Conservation (phyloP, 768 basidiomycete species). For the Lactarius trivialis region DNA sequence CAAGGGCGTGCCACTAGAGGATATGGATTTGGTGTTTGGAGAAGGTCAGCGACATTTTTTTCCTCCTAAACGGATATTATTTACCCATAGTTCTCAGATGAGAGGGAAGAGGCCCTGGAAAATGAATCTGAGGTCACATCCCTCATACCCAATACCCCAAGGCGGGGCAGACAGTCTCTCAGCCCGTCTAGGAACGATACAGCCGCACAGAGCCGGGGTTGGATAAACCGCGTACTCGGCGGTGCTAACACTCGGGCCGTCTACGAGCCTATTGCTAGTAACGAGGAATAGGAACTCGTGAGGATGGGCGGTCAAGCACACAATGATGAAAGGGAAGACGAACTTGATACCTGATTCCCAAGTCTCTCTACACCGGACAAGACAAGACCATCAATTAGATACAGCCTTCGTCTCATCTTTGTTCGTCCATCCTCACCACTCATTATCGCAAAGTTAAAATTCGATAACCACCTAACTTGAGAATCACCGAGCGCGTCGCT, state of each 20-base stretch:
- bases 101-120: constrained; percentile 55
- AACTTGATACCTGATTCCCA: constrained; percentile 6
- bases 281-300: constrained; percentile 52
- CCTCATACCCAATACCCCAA: constrained; percentile 37
- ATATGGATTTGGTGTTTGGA: constrained; percentile 87
- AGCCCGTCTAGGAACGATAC: constrained; percentile 26
- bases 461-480: not conserved
- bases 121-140: constrained; percentile 61
- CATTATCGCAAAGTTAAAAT: not conserved
- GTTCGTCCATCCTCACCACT: constrained; percentile 17
- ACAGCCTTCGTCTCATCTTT: constrained; percentile 13
- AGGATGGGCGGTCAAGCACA: constrained; percentile 39
- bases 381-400: not conserved
- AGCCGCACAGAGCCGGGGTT: constrained; percentile 32
- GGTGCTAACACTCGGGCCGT: constrained; percentile 33
- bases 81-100: constrained; percentile 27
- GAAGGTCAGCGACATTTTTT: constrained; percentile 48
- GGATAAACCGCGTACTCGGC: constrained; percentile 47
- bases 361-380: not conserved
- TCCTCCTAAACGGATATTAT: not conserved
- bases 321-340: constrained; percentile 29
- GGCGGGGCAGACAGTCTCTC: constrained; percentile 35
- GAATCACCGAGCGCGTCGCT: not conserved
- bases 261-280: constrained; percentile 44
- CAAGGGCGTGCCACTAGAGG: constrained; percentile 80